These are phyloP conservation scores for Ettlia oleoabundans DNA, from an alignment of 139 green algal genomes.

Conservation along the genomic window DNA sequence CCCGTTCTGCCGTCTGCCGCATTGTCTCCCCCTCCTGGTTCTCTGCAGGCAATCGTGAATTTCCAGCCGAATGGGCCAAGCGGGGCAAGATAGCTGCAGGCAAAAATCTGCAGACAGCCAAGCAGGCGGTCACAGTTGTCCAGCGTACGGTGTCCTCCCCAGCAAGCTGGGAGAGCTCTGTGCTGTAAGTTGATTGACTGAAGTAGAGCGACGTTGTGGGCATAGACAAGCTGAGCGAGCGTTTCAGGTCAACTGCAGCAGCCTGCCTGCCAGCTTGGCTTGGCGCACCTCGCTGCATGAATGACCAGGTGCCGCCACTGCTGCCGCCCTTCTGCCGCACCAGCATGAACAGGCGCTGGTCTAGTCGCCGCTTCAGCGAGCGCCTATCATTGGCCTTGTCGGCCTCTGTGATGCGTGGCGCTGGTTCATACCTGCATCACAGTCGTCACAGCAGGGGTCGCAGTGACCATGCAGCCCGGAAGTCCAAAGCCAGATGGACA, in stretches of 20 bases:
- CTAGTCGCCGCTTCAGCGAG: slow-evolving; percentile 45
- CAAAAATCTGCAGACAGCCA: not conserved
- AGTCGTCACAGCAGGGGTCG: not conserved
- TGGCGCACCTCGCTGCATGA: slow-evolving; percentile 26
- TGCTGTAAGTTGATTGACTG: too few species aligned
- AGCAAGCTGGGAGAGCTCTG: too few species aligned
- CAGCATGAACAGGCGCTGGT: slow-evolving; percentile 59
- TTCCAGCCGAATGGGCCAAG: not conserved
- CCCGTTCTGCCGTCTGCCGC: slow-evolving; percentile 48
- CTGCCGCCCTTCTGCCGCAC: slow-evolving; percentile 20
- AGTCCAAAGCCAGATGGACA: not conserved
- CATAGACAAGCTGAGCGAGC: too few species aligned
- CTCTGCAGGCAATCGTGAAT: not conserved
- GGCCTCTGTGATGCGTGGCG: slow-evolving; percentile 39
- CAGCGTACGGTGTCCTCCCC: too few species aligned
- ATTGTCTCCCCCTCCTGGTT: slow-evolving; percentile 50
- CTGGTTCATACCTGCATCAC: slow-evolving; percentile 40
- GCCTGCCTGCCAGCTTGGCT: not conserved
- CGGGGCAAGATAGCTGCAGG: not conserved
- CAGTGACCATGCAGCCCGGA: not conserved
- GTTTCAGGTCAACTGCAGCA: too few species aligned
- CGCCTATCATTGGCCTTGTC: slow-evolving; percentile 37
- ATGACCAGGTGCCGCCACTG: not conserved
- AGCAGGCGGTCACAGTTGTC: not conserved
- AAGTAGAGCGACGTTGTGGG: too few species aligned